Percentiles rank a stretch among this genome's conserved stretches.
Conservation (phyloP, 768 basidiomycete species). For the Plicaturopsis crispa region DNA sequence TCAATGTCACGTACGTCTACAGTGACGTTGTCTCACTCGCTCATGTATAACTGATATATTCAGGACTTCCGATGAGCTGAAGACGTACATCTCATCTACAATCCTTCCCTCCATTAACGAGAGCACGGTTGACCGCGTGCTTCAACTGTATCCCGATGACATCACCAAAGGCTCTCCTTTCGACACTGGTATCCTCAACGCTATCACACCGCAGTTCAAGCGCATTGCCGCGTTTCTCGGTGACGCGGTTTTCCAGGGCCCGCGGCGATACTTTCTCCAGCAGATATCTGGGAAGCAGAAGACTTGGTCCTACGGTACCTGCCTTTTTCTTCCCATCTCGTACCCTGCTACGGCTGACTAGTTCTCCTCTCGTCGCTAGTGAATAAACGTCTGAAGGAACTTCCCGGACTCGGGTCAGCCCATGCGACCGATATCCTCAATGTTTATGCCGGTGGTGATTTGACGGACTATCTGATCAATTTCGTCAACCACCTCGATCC, state of each 20-base stretch:
- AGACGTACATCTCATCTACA: constrained; percentile 22
- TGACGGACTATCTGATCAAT: constrained; percentile 39
- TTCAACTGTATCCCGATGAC: constrained; percentile 29
- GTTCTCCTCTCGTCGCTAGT: constrained; percentile 27
- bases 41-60: too few relatives aligned
- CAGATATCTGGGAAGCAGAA: constrained; percentile 27
- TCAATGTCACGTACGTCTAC: constrained; percentile 44
- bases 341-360: too few relatives aligned
- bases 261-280: constrained; percentile 38
- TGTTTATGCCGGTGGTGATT: constrained; percentile 31
- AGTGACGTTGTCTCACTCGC: background rate
- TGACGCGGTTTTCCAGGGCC: constrained; percentile 42
- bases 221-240: constrained; percentile 42
- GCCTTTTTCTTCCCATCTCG: too few relatives aligned
- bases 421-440: constrained; percentile 36
- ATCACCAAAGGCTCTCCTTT: constrained; percentile 45
- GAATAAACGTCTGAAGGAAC: constrained; percentile 35
- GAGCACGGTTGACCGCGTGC: constrained; percentile 18
- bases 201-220: constrained; percentile 41
- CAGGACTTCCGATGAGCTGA: constrained; percentile 18
- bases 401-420: constrained; percentile 35
- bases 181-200: constrained; percentile 35
- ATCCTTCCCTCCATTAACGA: constrained; percentile 19
- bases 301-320: constrained; percentile 38
- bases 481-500: constrained; percentile 36